phyloP scores from a whole-genome alignment of 2,329 filamentous ascomycete genomes.

The Pseudocercospora crystallina region DNA sequence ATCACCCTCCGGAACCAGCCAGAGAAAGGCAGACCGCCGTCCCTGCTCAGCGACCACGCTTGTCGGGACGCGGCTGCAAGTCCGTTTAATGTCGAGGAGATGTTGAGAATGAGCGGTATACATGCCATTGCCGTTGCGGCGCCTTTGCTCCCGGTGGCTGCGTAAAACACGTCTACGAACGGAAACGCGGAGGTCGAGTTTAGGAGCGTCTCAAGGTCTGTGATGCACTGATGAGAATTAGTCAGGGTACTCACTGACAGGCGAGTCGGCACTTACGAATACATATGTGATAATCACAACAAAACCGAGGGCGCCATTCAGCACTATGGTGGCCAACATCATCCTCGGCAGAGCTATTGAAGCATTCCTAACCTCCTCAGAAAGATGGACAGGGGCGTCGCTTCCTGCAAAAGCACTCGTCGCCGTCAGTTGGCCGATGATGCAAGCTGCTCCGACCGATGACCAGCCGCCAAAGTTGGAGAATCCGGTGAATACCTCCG shows the following conservation, averaged over 20 bases:
- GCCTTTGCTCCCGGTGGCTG: constrained; percentile 9
- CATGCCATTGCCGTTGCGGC: constrained; percentile 14
- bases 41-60: constrained; percentile 42
- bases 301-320: constrained; percentile 49
- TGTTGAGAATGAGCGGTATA: constrained; percentile 10
- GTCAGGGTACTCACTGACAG: too few species aligned
- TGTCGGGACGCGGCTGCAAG: constrained; percentile 41
- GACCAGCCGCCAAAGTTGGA: constrained; percentile 44
- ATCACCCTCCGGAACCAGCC: constrained; percentile 12
- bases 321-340: constrained; percentile 45
- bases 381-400: constrained; percentile 21
- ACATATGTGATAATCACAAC: constrained; percentile 41
- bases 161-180: constrained; percentile 35
- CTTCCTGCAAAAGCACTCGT: constrained; percentile 10
- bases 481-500: constrained; percentile 48
- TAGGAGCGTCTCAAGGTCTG: constrained; percentile 33
- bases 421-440: constrained; percentile 38
- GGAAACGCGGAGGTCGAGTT: constrained; percentile 29
- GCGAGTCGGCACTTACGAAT: constrained; percentile 23
- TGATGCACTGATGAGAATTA: constrained; percentile 29
- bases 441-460: constrained; percentile 43
- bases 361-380: constrained; percentile 30
- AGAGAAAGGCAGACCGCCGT: constrained; percentile 42
- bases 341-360: constrained; percentile 43
- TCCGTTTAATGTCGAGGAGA: constrained; percentile 24